Base-by-base conservation (phyloP, 1,284 basidiomycete genomes). In the Heterobasidion occidentale region DNA sequence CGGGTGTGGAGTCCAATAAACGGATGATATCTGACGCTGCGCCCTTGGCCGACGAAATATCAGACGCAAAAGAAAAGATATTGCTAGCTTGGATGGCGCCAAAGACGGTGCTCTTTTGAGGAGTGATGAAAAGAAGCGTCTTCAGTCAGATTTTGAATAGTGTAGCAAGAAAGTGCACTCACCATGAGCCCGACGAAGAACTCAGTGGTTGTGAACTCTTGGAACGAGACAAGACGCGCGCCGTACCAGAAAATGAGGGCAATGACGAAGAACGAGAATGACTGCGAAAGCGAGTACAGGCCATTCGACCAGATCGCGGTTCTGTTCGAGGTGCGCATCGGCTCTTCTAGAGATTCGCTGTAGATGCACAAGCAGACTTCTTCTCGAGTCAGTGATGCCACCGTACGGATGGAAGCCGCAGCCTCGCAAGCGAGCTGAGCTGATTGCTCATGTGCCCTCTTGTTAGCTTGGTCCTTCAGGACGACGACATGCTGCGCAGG, bases 351-450 rank as follows among this genome's bases (percentile, higher is more conserved):
- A 61, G 84, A 86, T 58, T 79, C 61, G 63, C 84, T 84, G 74
- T 95, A 96, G 7, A 88, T 72, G 20, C 74, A 71, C 60, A 85
- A 71, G 68, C 92, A 87, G 65, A 93, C 87, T 48, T 84, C 81
- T 70, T 94, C 94, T 19, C 93, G 79, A 0, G 93, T 98, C 49
- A 98, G 77, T 2, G 89, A 83, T 1, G 94, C 94, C 35, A 99
- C 94, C 4, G 96, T 98, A n/a, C 94, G 85, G 66, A 99, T 97
- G 3, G 94, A 79, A 7, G 82, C 89, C 15, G 94, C 93, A 27
- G 94, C 94, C 71, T 98, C 96, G 65, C 90, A 91, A 35, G 96
- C 96, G 33, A 95, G 71, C 63, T 96, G 93, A 15, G 95, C 92
- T 17, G 90, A 92, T 5, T 73, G 73, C 62, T 90, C 88, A 68